phyloP scores from a whole-genome alignment of 2,329 filamentous ascomycete genomes.

The Gaeumannomyces sp. region DNA sequence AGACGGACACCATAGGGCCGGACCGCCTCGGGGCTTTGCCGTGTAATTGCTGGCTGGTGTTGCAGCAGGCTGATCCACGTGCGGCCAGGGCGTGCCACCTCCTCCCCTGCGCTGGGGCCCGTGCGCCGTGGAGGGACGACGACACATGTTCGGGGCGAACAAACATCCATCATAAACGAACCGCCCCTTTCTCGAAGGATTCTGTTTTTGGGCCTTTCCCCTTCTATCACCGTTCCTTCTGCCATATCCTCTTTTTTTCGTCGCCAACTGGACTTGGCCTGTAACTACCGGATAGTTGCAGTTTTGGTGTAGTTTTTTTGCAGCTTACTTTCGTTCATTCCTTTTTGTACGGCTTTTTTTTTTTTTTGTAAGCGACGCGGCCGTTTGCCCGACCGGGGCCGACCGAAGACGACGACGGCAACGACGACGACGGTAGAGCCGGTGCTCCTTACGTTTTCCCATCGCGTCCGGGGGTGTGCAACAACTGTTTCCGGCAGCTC shows the following conservation, averaged over 20 bases:
- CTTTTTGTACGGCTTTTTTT: neutral
- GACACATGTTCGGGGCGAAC: neutral
- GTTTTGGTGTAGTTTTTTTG: slow-evolving; percentile 3
- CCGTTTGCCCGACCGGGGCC: neutral
- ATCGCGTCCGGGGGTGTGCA: too few relatives aligned
- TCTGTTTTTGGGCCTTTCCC: neutral
- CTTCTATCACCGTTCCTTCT: neutral
- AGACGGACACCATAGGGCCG: too few relatives aligned
- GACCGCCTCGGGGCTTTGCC: neutral
- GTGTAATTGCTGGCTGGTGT: neutral
- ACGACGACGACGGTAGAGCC: neutral
- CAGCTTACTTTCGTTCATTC: neutral
- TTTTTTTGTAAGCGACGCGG: neutral
- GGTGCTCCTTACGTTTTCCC: neutral
- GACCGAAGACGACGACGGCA: neutral
- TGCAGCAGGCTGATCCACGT: neutral
- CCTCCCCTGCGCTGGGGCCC: too few relatives aligned
- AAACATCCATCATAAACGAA: neutral
- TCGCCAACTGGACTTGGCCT: neutral
- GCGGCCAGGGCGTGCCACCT: too few relatives aligned
- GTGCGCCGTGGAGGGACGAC: neutral
- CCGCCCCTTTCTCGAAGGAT: neutral
- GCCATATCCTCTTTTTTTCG: neutral
- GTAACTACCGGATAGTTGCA: neutral
- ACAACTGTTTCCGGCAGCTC: neutral